A percentile compares a stretch with the other conserved stretches of the same genome.
phyloP scores from a whole-genome alignment of 2,329 filamentous ascomycete genomes.

The Harringtonia aguacate region DNA sequence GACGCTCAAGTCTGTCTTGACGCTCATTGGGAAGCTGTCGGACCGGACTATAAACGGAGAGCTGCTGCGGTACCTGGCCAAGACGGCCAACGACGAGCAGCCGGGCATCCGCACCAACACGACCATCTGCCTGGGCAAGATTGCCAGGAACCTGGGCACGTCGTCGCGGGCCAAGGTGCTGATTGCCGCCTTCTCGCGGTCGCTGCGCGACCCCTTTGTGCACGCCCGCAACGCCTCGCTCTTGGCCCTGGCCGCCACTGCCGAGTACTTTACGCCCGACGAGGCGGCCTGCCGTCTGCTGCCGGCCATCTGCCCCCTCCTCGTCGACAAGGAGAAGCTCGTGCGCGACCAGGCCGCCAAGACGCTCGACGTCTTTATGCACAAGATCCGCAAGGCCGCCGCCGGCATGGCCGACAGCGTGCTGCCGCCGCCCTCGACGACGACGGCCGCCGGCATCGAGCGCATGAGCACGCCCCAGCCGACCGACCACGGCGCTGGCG shows the following conservation, averaged over 20 bases:
- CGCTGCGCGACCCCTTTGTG: slow-evolving; percentile 85
- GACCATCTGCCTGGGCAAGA: slow-evolving; percentile 93
- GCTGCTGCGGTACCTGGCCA: slow-evolving; percentile 78
- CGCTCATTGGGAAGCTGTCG: slow-evolving; percentile 78
- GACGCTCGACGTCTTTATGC: slow-evolving; percentile 76
- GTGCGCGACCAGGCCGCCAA: slow-evolving; percentile 87
- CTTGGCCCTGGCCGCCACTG: slow-evolving; percentile 74
- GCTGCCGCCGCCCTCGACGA: slow-evolving; percentile 54
- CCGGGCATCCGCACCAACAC: slow-evolving; percentile 96
- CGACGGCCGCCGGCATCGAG: slow-evolving; percentile 42
- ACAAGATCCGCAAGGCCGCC: slow-evolving; percentile 70
- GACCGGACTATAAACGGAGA: slow-evolving; percentile 92
- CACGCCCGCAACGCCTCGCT: slow-evolving; percentile 86
- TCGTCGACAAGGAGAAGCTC: slow-evolving; percentile 93
- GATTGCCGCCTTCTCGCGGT: slow-evolving; percentile 81
- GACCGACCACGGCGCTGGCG: slow-evolving; percentile 34
- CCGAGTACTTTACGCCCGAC: slow-evolving; percentile 78
- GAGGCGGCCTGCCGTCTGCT: slow-evolving; percentile 79
- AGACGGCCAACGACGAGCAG: slow-evolving; percentile 95
- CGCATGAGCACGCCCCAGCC: slow-evolving; percentile 72
- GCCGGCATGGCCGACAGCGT: slow-evolving; percentile 69
- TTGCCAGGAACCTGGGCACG: slow-evolving; percentile 75
- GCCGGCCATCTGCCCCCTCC: slow-evolving; percentile 69
- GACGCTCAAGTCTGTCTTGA: slow-evolving; percentile 86
- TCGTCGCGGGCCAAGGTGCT: slow-evolving; percentile 80